phyloP scores from a whole-genome alignment of 768 basidiomycete species.

The Hysterangium stoloniferum region DNA sequence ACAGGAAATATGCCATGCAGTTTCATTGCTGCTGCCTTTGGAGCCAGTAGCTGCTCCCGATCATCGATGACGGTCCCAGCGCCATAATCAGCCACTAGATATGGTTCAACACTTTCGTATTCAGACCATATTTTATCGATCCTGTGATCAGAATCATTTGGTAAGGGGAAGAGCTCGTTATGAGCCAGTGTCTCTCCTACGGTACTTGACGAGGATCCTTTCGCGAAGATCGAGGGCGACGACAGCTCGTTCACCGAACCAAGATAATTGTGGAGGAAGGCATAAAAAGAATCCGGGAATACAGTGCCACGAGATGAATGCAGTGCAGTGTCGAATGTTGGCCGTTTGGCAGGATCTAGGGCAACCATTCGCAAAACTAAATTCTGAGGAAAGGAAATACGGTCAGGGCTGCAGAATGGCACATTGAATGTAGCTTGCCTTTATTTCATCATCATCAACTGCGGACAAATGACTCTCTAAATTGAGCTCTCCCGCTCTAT shows the following conservation, averaged over 20 bases:
- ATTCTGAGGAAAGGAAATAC: slow-evolving; percentile 39
- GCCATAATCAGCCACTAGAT: slow-evolving; percentile 41
- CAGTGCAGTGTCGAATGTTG: slow-evolving; percentile 74
- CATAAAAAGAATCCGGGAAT: slow-evolving; percentile 91
- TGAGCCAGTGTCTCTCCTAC: slow-evolving; percentile 19
- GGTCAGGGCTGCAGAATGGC: neutral
- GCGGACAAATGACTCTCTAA: slow-evolving; percentile 62
- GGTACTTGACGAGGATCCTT: slow-evolving; percentile 26
- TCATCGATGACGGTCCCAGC: slow-evolving; percentile 32
- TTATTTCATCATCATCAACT: slow-evolving; percentile 76
- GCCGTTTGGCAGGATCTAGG: slow-evolving; percentile 67
- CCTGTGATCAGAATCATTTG: slow-evolving; percentile 77
- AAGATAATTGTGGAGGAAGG: slow-evolving; percentile 88
- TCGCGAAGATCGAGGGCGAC: slow-evolving; percentile 35
- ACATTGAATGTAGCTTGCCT: slow-evolving; percentile 42
- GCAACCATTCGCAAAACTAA: slow-evolving; percentile 89
- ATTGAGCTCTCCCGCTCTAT: slow-evolving; percentile 75
- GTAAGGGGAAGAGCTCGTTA: slow-evolving; percentile 33
- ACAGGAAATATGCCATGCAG: slow-evolving; percentile 70
- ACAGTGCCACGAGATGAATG: slow-evolving; percentile 68
- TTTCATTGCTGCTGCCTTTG: slow-evolving; percentile 8
- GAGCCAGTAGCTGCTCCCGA: slow-evolving; percentile 10
- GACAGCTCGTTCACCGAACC: slow-evolving; percentile 69
- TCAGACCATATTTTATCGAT: slow-evolving; percentile 83
- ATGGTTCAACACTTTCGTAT: slow-evolving; percentile 74